phyloP scores from a whole-genome alignment of 495 filamentous ascomycete genomes.

The Penicillium antarcticum region DNA sequence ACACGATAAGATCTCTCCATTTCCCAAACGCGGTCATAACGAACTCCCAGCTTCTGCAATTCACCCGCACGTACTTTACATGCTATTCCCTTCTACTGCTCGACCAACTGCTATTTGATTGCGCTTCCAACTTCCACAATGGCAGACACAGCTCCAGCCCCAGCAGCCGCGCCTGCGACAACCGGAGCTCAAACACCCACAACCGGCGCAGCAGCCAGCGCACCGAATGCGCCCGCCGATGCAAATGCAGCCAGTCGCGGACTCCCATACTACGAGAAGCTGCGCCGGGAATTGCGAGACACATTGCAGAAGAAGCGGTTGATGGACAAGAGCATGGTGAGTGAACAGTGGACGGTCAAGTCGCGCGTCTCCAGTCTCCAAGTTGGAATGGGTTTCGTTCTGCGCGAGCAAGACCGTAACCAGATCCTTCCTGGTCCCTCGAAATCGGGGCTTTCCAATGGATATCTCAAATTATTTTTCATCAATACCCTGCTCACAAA shows the following conservation, averaged over 20 bases:
- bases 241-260: constrained; percentile 40
- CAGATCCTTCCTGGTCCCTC: too few relatives aligned
- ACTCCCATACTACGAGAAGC: constrained; percentile 70
- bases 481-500: constrained; percentile 1
- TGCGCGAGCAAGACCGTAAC: neutral
- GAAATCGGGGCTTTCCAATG: neutral
- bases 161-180: constrained; percentile 19
- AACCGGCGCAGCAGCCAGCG: constrained; percentile 20
- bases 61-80: neutral
- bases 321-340: constrained; percentile 65
- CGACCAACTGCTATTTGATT: neutral
- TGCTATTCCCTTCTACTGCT: neutral
- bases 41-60: neutral
- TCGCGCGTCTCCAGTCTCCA: neutral
- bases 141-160: constrained; percentile 52
- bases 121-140: constrained; percentile 23
- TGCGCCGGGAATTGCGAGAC: constrained; percentile 65
- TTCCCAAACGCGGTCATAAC: constrained; percentile 14
- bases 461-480: neutral
- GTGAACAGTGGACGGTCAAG: constrained; percentile 8
- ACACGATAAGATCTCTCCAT: constrained; percentile 35
- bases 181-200: constrained; percentile 17
- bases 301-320: constrained; percentile 63
- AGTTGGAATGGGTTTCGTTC: neutral
- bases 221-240: constrained; percentile 30